A percentile compares a stretch with the other conserved stretches of the same genome.
phyloP scores from a whole-genome alignment of 768 basidiomycete species.

The Paxillus rubicundulus region DNA sequence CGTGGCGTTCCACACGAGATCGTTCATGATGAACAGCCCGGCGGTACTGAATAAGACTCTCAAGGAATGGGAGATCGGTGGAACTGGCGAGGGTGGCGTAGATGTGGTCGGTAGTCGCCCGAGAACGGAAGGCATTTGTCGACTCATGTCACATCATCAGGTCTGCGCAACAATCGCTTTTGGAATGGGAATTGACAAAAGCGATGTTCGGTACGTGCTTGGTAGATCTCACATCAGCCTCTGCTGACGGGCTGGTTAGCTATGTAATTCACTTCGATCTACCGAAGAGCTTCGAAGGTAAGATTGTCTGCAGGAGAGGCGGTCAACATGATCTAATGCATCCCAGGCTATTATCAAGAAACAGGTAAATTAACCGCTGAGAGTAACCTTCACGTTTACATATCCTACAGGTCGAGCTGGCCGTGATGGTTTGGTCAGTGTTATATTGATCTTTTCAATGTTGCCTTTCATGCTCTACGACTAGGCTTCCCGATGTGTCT shows the following conservation, averaged over 20 bases:
- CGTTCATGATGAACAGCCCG: constrained; percentile 31
- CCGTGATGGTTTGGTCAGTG: constrained; percentile 67
- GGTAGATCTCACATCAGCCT: neutral
- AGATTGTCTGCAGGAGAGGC: constrained; percentile 1
- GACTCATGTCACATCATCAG: constrained; percentile 30
- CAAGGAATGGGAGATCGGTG: constrained; percentile 60
- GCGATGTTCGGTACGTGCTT: constrained; percentile 57
- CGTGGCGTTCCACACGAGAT: neutral
- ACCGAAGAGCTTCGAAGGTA: constrained; percentile 82
- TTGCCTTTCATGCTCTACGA: neutral
- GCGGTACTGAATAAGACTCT: constrained; percentile 50
- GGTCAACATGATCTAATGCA: constrained; percentile 1
- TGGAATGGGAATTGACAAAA: constrained; percentile 85
- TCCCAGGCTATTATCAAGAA: constrained; percentile 80
- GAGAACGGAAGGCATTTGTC: neutral
- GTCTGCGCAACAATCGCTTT: constrained; percentile 83
- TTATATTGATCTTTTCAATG: neutral
- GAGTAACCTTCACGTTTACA: constrained; percentile 1
- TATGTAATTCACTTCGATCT: constrained; percentile 83
- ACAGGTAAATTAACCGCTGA: constrained; percentile 49
- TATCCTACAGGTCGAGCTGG: constrained; percentile 64
- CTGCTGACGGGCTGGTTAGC: constrained; percentile 29
- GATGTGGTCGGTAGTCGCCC: constrained; percentile 53
- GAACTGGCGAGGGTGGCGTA: constrained; percentile 48
- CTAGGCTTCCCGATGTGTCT: constrained; percentile 75